Conservation (phyloP, 2,329 filamentous ascomycete genomes). For the Penicillium polonicum region DNA sequence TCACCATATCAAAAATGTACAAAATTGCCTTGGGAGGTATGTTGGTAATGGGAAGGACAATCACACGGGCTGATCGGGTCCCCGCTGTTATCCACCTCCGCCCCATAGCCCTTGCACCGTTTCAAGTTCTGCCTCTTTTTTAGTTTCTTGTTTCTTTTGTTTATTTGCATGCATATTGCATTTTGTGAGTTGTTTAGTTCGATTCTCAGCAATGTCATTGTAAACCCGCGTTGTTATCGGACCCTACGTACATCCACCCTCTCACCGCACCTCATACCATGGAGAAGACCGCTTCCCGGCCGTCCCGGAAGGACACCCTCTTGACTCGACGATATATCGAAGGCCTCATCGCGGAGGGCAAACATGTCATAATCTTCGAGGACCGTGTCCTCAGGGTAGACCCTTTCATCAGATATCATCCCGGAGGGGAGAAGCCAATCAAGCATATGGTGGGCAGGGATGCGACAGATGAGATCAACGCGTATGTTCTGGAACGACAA, state of each 20-base stretch:
- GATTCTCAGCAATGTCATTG: constrained; percentile 1
- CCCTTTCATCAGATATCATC: constrained; percentile 84
- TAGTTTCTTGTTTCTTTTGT: neutral
- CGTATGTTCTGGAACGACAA: constrained; percentile 56
- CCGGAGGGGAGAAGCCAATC: constrained; percentile 87
- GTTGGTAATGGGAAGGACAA: constrained; percentile 8
- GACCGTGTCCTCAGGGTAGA: constrained; percentile 82
- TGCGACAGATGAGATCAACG: constrained; percentile 90
- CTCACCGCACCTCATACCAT: constrained; percentile 17
- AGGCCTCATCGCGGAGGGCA: constrained; percentile 76
- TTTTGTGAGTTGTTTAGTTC: neutral
- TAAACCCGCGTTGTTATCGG: neutral
- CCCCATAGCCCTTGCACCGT: constrained; percentile 12
- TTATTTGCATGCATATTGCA: neutral
- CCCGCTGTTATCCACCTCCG: constrained; percentile 24
- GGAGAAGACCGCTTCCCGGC: constrained; percentile 20
- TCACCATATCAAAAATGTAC: constrained; percentile 24
- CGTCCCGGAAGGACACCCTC: constrained; percentile 48
- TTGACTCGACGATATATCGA: constrained; percentile 69
- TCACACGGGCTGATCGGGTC: constrained; percentile 18
- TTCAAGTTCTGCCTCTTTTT: constrained; percentile 9
- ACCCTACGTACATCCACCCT: neutral
- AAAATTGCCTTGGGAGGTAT: neutral
- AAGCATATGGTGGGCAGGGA: constrained; percentile 90
- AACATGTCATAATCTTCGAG: constrained; percentile 76